Base-by-base conservation (phyloP, 345 rosid species). In the Heritiera littoralis region DNA sequence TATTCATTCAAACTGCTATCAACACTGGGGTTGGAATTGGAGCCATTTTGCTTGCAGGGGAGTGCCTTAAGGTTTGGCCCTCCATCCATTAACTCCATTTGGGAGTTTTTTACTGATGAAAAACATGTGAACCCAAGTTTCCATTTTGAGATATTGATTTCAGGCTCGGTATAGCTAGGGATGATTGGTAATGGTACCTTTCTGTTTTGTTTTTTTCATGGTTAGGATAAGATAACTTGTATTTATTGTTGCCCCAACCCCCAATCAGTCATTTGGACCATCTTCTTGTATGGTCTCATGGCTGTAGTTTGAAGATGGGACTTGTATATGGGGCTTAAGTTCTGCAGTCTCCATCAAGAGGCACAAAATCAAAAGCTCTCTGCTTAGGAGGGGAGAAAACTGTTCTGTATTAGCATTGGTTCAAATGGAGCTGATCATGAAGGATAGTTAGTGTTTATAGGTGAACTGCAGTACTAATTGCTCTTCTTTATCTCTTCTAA, bases 1-100 rank as follows among this genome's bases (percentile, higher is more conserved):
- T 96, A 80, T 87, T 89, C 67, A 90, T 96, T 81, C 99, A 96
- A 84, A 90, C 95, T 1, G 93, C 94, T 20, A 92, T 96, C 89
- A 94, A 96, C 84, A 89, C 97, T 0, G 99, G 99, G 68, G 85
- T 96, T 3, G 88, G 99, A 23, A 96, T 94, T 20, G 98, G 99
- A 74, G 90, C 98, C 17, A 88, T 91, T 77, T 85, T 96, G 77
- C 92, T 96, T 65, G 91, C 93, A 2, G 98, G 98, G 45, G 90
- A 96, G 81, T 92, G 98, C 76, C 83, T 96, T 66, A 89, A 94
- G 92, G 98, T 96, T 86, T 79, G 43, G 32, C 55, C 43, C 51
- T 59, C 46, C 63, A 32, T 18, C 43, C 32, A 51, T 51, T 35
- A 35, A 35, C 3, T 3, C 38, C 38, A 23, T 23, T 35, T 35